These are phyloP conservation scores for Cladobotryum protrusum DNA, from an alignment of 2,329 filamentous ascomycete species.

Conservation along the genomic window DNA sequence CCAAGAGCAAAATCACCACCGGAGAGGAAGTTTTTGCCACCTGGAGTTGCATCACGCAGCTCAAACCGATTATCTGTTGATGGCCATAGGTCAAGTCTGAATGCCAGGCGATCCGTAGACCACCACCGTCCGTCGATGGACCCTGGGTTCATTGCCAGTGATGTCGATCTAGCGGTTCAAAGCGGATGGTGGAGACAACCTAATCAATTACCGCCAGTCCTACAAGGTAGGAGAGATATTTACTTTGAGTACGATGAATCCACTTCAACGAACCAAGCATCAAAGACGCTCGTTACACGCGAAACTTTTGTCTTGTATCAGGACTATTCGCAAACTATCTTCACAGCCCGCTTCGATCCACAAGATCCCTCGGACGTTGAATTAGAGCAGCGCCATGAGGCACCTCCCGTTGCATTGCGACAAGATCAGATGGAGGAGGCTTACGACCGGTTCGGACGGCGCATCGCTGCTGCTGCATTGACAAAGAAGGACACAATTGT, in stretches of 20 bases:
- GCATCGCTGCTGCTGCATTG: slow-evolving; percentile 63
- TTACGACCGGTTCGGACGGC: slow-evolving; percentile 73
- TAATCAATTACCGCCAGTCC: slow-evolving; percentile 69
- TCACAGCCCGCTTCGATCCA: slow-evolving; percentile 73
- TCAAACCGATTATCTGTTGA: slow-evolving; percentile 29
- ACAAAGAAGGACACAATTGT: slow-evolving; percentile 73
- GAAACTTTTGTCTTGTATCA: slow-evolving; percentile 84
- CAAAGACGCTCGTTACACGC: slow-evolving; percentile 67
- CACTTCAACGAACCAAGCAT: slow-evolving; percentile 60
- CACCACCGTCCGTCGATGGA: slow-evolving; percentile 67
- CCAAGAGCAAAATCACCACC: slow-evolving; percentile 39
- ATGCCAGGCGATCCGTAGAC: slow-evolving; percentile 63
- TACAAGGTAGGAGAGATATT: slow-evolving; percentile 79
- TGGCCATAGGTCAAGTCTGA: slow-evolving; percentile 32
- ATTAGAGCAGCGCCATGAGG: slow-evolving; percentile 80
- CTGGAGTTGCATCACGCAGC: slow-evolving; percentile 23
- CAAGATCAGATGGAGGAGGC: slow-evolving; percentile 91
- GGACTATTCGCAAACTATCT: slow-evolving; percentile 91
- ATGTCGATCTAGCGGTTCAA: slow-evolving; percentile 69
- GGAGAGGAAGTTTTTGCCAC: slow-evolving; percentile 40
- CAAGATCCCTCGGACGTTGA: slow-evolving; percentile 65
- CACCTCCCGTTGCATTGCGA: slow-evolving; percentile 71
- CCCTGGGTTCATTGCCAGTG: slow-evolving; percentile 78
- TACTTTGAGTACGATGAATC: slow-evolving; percentile 77
- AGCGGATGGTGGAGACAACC: slow-evolving; percentile 85